Base-by-base conservation (phyloP, 1,284 basidiomycete species). In the Fomitopsis pinicola region DNA sequence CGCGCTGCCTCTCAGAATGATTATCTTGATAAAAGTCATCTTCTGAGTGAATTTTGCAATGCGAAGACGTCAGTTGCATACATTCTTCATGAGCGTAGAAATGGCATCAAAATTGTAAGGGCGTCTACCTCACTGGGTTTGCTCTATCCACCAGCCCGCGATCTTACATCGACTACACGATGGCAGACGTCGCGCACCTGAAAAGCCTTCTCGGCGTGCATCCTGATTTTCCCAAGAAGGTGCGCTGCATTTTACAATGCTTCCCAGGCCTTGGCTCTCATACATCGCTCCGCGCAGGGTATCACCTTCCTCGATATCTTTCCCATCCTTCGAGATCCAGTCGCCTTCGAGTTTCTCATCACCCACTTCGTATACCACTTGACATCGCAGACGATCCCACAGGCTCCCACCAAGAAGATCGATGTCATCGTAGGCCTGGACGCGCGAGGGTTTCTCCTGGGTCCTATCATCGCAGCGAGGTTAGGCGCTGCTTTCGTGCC, bases 361-460 rank as follows among this genome's bases (percentile, higher is more conserved):
- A 95, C 95, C 33, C 91, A 98, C 76, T 82, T 99, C 62, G 73
- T 94, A 61, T 83, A 94, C 75, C 97, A 94, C 73, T 80, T 99
- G 71, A 91, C 90, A 59, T 93, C 91, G 36, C 77, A 85, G 57
- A 92, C 89, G 19, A 80, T 95, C 65, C 82, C 85, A 12, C 77
- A 76, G 28, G 79, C 83, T 6, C 77, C 83, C 6, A 77, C 75
- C 58, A 84, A 84, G 68, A 94, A 91, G 76, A 89, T 99, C 66
- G 97, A 99, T 76, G 92, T 94, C 57, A 85, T 99, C 63, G 95
- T 99, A 60, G 97, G 95, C 42, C 83, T 99, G 48, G 97, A 99
- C 75, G 97, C 97, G 19, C 85, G 97, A 62, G 97, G 97, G 8
- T 99, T 99, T 81, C 83, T 99, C 57, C 78, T 99, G 17, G 97